Base-by-base conservation (phyloP, 2,329 filamentous ascomycete genomes). In the Exophiala bonariae region DNA sequence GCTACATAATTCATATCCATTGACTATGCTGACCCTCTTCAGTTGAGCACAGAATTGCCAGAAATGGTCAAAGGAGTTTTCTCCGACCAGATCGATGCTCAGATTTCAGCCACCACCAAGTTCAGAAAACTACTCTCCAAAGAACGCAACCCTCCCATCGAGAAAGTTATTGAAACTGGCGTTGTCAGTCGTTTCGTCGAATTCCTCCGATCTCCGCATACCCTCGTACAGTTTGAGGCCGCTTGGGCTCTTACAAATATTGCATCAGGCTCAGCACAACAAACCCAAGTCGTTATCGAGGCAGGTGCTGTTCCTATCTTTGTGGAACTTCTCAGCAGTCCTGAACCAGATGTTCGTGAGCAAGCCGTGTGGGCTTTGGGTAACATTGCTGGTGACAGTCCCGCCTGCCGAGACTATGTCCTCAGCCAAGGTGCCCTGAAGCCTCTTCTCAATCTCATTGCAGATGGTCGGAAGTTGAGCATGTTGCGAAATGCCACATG, bases 221-320 rank as follows among this genome's bases (percentile, higher is more conserved):
- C 93, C 26, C 82, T 99, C 39, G 93, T 99, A 47, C 93, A 99
- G 73, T 99, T 99, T 67, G 93, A 99, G 79, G 93, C 93, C 63
- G 93, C 93, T 34, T 99, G 93, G 93, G 93, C 93, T 56, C 78
- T 99, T 66, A 99, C 93, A 77, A 99, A 99, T 78, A 99, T 99
- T 71, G 93, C 93, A 53, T 97, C 92, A 40, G 93, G 93, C 54
- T 97, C 92, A 50, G 93, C 93, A 51, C 87, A 89, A 61, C 93
- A 99, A 76, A 99, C 93, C 54, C 93, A 99, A 73, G 93, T 97
- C 43, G 93, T 99, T 59, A 99, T 99, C 63, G 92, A 97, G 74
- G 92, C 93, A 54, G 93, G 93, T 61, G 93, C 93, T 56, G 93
- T 99, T 33, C 93, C 93, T 47, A 99, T 99, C 69, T 99, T 99